Conservation (phyloP, 768 basidiomycete species). For the Fomitopsis serialis region DNA sequence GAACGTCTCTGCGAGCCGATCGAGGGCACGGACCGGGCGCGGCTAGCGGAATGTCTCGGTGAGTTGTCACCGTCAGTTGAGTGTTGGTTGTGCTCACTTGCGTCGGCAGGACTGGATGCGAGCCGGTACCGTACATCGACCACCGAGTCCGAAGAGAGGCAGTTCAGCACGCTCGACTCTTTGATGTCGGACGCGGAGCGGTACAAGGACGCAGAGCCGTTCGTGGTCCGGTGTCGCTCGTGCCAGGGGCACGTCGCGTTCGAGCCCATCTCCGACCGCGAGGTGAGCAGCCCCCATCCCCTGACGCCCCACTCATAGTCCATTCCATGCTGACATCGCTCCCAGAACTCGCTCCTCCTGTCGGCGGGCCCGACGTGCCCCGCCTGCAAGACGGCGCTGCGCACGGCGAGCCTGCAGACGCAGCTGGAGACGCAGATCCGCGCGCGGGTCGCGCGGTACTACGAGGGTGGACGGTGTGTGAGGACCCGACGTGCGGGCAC, state of each 20-base stretch:
- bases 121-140: slow-evolving; percentile 41
- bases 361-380: slow-evolving; percentile 67
- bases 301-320: background rate
- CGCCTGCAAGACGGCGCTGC: slow-evolving; percentile 51
- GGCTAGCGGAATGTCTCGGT: slow-evolving; percentile 95
- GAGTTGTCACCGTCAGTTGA: slow-evolving; percentile 15
- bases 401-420: slow-evolving; percentile 58
- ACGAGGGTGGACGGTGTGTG: slow-evolving; percentile 88
- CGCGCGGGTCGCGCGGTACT: slow-evolving; percentile 70
- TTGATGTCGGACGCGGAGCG: slow-evolving; percentile 85
- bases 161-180: slow-evolving; percentile 80
- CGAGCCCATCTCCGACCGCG: slow-evolving; percentile 51
- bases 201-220: slow-evolving; percentile 70
- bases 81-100: background rate
- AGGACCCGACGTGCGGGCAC: slow-evolving; percentile 78
- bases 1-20: slow-evolving; percentile 95
- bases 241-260: slow-evolving; percentile 63
- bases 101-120: slow-evolving; percentile 51
- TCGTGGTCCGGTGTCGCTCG: slow-evolving; percentile 69
- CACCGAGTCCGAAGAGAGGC: slow-evolving; percentile 48
- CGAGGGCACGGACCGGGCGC: slow-evolving; percentile 87
- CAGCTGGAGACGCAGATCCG: slow-evolving; percentile 90
- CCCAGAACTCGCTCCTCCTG: slow-evolving; percentile 62
- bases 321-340: background rate
- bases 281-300: slow-evolving; percentile 33